Conservation (phyloP, 2,329 filamentous ascomycete species). For the Penicillium corylophilum region DNA sequence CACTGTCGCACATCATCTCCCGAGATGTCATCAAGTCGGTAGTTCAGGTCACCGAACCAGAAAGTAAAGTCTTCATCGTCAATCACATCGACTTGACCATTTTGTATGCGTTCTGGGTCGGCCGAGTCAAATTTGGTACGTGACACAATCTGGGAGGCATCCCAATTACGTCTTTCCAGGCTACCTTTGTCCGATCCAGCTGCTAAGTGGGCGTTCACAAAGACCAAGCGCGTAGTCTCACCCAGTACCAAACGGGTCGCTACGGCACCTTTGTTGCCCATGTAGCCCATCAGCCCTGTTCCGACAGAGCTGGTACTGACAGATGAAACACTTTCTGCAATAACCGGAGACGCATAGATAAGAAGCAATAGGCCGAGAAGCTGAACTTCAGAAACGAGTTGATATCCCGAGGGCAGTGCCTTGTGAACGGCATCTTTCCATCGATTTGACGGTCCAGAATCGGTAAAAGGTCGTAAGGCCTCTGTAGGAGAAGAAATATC, state of each 20-base stretch:
- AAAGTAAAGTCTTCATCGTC: conserved; percentile 92
- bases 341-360: conserved; percentile 76
- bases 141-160: conserved; percentile 72
- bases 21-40: conserved; percentile 81
- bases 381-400: conserved; percentile 76
- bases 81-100: conserved; percentile 60
- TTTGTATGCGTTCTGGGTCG: conserved; percentile 63
- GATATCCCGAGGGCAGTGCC: conserved; percentile 74
- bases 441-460: conserved; percentile 67
- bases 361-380: conserved; percentile 81
- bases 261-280: conserved; percentile 94
- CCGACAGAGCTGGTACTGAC: conserved; percentile 81
- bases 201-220: conserved; percentile 87
- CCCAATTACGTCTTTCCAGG: conserved; percentile 85
- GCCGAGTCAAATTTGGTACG: conserved; percentile 79
- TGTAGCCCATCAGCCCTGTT: conserved; percentile 86
- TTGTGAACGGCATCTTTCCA: conserved; percentile 78
- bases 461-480: conserved; percentile 73
- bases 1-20: conserved; percentile 86
- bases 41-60: conserved; percentile 96
- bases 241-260: conserved; percentile 79
- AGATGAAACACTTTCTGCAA: conserved; percentile 72
- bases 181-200: conserved; percentile 77
- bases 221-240: conserved; percentile 83
- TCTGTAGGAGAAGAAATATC: conserved; percentile 78